Base-by-base conservation (phyloP, 805 yeast species). In the Myxozyma kluyveri region DNA sequence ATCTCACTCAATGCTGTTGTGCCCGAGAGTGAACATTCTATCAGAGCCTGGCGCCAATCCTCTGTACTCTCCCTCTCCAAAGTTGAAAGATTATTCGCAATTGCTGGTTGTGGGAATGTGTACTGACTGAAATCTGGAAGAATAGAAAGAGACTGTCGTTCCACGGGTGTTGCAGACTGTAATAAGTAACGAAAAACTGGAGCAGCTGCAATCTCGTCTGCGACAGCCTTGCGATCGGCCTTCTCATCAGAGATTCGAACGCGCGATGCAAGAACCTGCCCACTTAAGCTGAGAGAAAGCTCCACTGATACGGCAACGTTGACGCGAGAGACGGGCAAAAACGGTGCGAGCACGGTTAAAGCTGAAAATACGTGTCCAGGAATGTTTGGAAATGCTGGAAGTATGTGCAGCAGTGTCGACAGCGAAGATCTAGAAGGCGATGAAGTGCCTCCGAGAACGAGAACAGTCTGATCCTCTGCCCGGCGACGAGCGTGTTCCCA, bases 401-500 rank as follows among this genome's bases (percentile, higher is more conserved):
- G 54, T n/a, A 46, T 36, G 26, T 42, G 45, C 24, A 36, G 51
- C 12, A 54, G 39, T 27, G 32, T 27, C 18, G 52, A 42, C n/a
- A 54, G 50, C 9, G 54, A 46, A 2, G 39, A 32, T 18, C 47
- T 24, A 10, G 47, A 33, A 14, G 36, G 10, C n/a, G 38, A 29
- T 10, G 37, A n/a, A 35, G 24, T 21, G 35, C 36, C 47, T 21
- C 46, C 17, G 56, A 62, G 51, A 10, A 72, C 54, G 23, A 71
- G 56, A 7, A 72, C 50, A 21, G 72, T 63, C 60, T 72, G 75
- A 47, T 72, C 74, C 56, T 72, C 75, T 5, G 67, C 63, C 17
- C 74, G 66, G 39, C 66, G 61, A 44, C 63, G 62, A 3, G 75
- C 73, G 49, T 72, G 75, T 37, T 65, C 68, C 72, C 75, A 70